Evolutionary conservation across 1,284 basidiomycete genomes (phyloP).

Genomic region (Kwoniella shivajii): DNA sequence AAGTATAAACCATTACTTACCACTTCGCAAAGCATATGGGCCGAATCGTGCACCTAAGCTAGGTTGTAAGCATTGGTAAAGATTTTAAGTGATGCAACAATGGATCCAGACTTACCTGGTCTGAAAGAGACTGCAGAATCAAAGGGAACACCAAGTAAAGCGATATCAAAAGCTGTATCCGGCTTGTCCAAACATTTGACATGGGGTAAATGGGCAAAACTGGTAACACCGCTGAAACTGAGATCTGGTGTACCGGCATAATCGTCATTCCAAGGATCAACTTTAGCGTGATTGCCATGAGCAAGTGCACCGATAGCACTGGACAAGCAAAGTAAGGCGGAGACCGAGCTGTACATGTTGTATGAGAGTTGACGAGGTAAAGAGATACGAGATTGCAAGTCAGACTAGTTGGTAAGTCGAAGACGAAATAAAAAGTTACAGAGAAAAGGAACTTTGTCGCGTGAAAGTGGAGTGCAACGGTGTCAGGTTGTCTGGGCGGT

Average conservation of each 20-base stretch:
- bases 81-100: not conserved
- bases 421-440: too few relatives aligned
- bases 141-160: conserved; percentile 50
- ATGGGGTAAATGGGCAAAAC: conserved; percentile 51
- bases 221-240: conserved; percentile 48
- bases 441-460: too few relatives aligned
- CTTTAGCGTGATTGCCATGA: conserved; percentile 9
- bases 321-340: not conserved
- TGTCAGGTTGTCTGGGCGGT: too few relatives aligned
- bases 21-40: conserved; percentile 48
- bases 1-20: conserved; percentile 15
- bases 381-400: too few relatives aligned
- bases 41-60: conserved; percentile 54
- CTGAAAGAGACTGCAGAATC: conserved; percentile 47
- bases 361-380: too few relatives aligned
- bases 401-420: too few relatives aligned
- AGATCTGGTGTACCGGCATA: conserved; percentile 46
- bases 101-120: conserved; percentile 35
- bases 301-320: not conserved
- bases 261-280: conserved; percentile 34
- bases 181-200: conserved; percentile 44
- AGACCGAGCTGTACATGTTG: conserved; percentile 4
- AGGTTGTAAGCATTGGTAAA: too few relatives aligned
- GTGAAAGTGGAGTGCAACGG: too few relatives aligned
- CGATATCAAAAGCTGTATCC: conserved; percentile 54